Base-by-base conservation (phyloP, 495 filamentous ascomycete genomes). In the Aspergillus heteromorphus region DNA sequence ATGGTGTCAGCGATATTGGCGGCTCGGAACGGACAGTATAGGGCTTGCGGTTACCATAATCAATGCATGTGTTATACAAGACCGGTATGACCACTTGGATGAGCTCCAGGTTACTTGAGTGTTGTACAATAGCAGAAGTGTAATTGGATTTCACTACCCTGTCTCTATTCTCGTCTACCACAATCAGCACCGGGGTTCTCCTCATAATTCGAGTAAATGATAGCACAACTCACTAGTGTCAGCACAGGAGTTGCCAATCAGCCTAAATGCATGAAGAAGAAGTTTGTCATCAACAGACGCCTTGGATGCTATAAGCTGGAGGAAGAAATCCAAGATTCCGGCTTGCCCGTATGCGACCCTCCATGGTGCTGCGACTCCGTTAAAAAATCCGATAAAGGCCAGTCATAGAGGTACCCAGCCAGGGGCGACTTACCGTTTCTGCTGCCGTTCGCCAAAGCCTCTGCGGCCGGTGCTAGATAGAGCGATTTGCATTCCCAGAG, bases 181-280 rank as follows among this genome's bases (percentile, higher is more conserved):
- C n/a, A 19, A 20, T 68, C 45, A 58, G 17, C 57, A 18, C 57
- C 27, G 11, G 7, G 6, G 4, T 5, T n/a, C 5, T 45, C 36
- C 16, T 40, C 45, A 19, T 14, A 14, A 52, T 36, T 54, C 16
- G 11, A n/a, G n/a, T n/a, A 54, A 14, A 36, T 18, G 43, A 29
- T 23, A n/a, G 3, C 13, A 13, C 41, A 31, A 60, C 75, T 61
- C 70, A 87, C 88, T 82, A 51, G 82, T 86, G 63, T 92, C 89
- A 41, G 88, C 88, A 67, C 87, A 91, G n/a, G 82, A 83, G 67
- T 92, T 92, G 2, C 87, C 89, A 61, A 91, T 73, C 20, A 92
- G 57, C 14, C 87, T 82, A 27, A 93, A 70, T 23, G 80, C 75
- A 58, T 88, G 83, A 6, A 79, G 66, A 29, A 76, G 55, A 25